Evolutionary conservation across 176 grass and related monocot genomes (phyloP), one percentile per base, ranked within the genome.

Genomic region (Oryza punctata): DNA sequence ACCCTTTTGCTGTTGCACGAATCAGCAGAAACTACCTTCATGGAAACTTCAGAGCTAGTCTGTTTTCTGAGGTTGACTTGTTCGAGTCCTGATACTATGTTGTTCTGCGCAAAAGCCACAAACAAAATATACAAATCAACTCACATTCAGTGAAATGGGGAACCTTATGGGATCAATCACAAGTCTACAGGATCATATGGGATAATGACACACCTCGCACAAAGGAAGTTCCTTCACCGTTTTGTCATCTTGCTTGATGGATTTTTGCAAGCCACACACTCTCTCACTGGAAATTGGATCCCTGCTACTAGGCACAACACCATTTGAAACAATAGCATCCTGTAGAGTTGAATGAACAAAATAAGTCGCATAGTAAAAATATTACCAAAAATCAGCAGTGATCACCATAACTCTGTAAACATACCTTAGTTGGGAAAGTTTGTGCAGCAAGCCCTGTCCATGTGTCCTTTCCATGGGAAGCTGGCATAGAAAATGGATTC

Each of bases 271-370:
- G 38, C 30, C 18, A 75, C 67, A 74, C 23, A 60, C 38, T 50
- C 73, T 73, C 45, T 73, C 63, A 63, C 3, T 28, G 6, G 44
- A 78, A 11, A 80, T 23, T 60, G 71, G 23, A 75, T 6, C 32
- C 78, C 69, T 49, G 32, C 0, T 41, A 29, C 33, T 45, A 73
- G 67, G 27, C 21, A 82, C 18, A 14, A 44, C 19, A 9, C 19
- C 75, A 75, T 69, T 90, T 65, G 89, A 80, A 87, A 80, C 13
- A 52, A 75, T 10, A 69, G 38, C 26, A 65, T 70, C 89, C 89
- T 90, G 60, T 16, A 46, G 80, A 19, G 43, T 87, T 49, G n/a
- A 61, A 49, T 1, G 4, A 69, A 69, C 14, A 63, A 72, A 37
- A 47, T 83, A 19, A 82, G 67, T 52, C 54, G 73, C 35, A 1